Base-by-base conservation (phyloP, 129 eudicot genomes). In the Flaveria linearis region DNA sequence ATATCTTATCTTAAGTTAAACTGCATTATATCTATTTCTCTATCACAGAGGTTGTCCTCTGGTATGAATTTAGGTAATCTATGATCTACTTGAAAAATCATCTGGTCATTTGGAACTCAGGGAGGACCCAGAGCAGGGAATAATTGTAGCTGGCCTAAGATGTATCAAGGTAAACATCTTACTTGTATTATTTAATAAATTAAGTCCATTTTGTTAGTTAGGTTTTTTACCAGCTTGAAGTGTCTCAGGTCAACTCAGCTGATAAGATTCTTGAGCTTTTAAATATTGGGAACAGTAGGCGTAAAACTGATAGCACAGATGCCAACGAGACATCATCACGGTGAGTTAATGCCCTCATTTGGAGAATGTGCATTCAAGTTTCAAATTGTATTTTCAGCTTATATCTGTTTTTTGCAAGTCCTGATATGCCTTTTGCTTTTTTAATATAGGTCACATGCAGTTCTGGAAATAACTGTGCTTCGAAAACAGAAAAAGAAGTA, bases 81-180 rank as follows among this genome's bases (percentile, higher is more conserved):
- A 93, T 81, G 98, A 93, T 88, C 84, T 93, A 68, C 98, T 93
- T 81, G 98, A 90, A 84, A 88, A 87, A 64, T 88, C 98, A 69
- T 93, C 96, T 33, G 98, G 97, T 26, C 95, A 93, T 80, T 88
- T 93, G 89, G 98, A 90, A 77, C 97, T 93, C 69, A 88, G 98
- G 86, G 98, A 93, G 87, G 96, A 93, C 77, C 98, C 98, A 7
- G 92, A 82, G 74, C 88, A 88, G 81, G 98, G 98, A 63, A 91
- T 93, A 47, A 42, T 81, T 82, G 96, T 93, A 57, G 89, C 96
- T 79, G 98, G 98, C 69, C 88, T 93, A 49, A 88, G 92, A 86
- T 83, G 88, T 70, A 88, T 93, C 57, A 90, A 90, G 97, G 98
- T 93, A 71, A 68, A 55, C 41, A 28, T 81, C 28, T 60, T 50